Conservation (phyloP, 257 asterid genomes). For the Ilex aquifolium region DNA sequence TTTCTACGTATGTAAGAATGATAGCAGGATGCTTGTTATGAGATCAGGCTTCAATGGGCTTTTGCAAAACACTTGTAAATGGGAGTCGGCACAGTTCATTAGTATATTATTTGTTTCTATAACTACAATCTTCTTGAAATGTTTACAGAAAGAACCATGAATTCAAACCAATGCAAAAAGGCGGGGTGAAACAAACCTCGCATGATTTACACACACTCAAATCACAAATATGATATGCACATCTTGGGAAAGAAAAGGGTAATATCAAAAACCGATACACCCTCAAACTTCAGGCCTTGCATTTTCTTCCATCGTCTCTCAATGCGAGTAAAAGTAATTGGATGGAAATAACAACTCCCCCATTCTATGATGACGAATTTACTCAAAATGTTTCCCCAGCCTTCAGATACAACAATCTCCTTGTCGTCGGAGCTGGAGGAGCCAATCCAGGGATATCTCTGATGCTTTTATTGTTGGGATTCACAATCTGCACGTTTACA, state of each 20-base stretch:
- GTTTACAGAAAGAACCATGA: neutral
- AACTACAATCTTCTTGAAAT: neutral
- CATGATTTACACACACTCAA: neutral
- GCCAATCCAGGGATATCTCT: conserved; percentile 95
- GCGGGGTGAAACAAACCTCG: neutral
- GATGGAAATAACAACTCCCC: too few species aligned
- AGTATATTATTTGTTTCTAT: too few species aligned
- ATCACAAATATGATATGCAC: neutral
- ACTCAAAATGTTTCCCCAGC: conserved; percentile 24
- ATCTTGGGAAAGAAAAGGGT: too few species aligned
- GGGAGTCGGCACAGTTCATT: too few species aligned
- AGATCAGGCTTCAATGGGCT: too few species aligned
- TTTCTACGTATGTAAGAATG: too few species aligned
- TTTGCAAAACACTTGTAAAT: too few species aligned
- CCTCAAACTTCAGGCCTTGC: too few species aligned
- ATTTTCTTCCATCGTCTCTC: too few species aligned
- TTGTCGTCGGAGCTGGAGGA: conserved; percentile 87
- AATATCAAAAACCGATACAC: too few species aligned
- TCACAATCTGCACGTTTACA: neutral
- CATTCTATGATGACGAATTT: neutral
- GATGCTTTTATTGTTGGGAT: conserved; percentile 78
- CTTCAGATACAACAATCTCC: conserved; percentile 64
- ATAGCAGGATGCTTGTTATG: too few species aligned
- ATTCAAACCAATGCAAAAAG: neutral
- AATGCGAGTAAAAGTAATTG: too few species aligned